Evolutionary conservation across 2,329 filamentous ascomycete species (phyloP), one percentile per base, ranked within the genome.

Genomic region (Diaporthe sp.): DNA sequence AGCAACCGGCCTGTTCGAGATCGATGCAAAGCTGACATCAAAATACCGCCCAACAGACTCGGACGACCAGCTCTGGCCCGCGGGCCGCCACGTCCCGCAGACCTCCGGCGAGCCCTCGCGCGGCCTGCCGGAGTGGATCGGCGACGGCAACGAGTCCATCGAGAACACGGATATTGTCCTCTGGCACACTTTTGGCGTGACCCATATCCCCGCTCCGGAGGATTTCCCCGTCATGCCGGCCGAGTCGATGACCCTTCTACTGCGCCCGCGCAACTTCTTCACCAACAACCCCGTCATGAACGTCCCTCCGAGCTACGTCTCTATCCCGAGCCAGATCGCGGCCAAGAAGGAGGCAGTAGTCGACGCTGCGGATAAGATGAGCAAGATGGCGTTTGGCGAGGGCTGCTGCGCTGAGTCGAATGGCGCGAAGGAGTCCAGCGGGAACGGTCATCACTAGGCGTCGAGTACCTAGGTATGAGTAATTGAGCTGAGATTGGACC

Each of bases 221-320:
- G 96, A 98, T 83, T 98, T 94, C 86, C 96, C 96, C 39, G 88
- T 98, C 78, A 98, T 98, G 95, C 95, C 95, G 0, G 93, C 91
- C 0, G 94, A 96, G 86, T 94, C 94, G 0, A 96, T 98, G 89
- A 94, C 91, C 1, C 85, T 97, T 78, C 87, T 97, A 47, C 86
- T 97, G 53, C 86, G 94, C 42, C 95, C 95, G 4, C 86, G 94
- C 55, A 93, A 97, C 85, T 97, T 97, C 88, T 97, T 97, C 84
- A 85, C 88, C 30, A 88, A 90, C 78, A 97, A 96, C 81, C 94
- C 94, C 2, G 93, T 91, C 71, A 85, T 97, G 82, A 94, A 97
- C 82, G 93, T 97, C 22, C 93, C 93, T 72, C 94, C 94, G 0
- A 94, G 90, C 79, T 96, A 92, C 82, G 90, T 90, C 55, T 90